Percentiles rank a stretch among this genome's conserved stretches.
Evolutionary conservation across 2,329 filamentous ascomycete species (phyloP).

Genomic region (Trichothecium sympodiale): DNA sequence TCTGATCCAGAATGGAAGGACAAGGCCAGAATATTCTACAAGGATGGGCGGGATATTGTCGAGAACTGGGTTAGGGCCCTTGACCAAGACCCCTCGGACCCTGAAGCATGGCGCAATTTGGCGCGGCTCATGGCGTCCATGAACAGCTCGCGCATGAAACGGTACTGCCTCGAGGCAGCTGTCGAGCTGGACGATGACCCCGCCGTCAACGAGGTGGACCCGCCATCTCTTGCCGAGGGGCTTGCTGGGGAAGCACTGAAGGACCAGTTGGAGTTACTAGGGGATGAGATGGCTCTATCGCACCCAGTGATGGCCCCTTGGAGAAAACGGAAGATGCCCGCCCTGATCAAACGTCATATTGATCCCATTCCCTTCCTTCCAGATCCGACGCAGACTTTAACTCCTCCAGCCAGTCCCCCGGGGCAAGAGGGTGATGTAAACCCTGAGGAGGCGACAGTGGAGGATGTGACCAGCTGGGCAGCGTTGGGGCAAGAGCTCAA

Average conservation of each 20-base stretch:
- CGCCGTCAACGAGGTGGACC: constrained; percentile 48
- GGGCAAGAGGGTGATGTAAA: constrained; percentile 9
- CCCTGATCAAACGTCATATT: constrained; percentile 38
- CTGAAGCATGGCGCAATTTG: constrained; percentile 51
- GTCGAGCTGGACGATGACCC: constrained; percentile 59
- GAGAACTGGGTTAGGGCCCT: constrained; percentile 47
- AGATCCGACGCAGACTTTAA: constrained; percentile 32
- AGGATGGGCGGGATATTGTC: constrained; percentile 29
- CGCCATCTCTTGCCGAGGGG: constrained; percentile 50
- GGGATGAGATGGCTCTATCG: constrained; percentile 43
- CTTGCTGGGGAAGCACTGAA: constrained; percentile 53
- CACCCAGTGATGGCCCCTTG: constrained; percentile 52
- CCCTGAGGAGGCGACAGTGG: constrained; percentile 10
- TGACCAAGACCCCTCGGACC: constrained; percentile 55
- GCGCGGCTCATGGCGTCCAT: constrained; percentile 48
- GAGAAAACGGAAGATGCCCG: constrained; percentile 37
- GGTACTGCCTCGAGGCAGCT: constrained; percentile 55
- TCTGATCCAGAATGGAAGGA: constrained; percentile 40
- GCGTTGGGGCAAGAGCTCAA: constrained; percentile 22
- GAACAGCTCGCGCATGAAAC: constrained; percentile 42
- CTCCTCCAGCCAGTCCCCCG: constrained; percentile 12
- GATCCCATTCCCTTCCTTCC: constrained; percentile 55
- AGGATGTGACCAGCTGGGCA: constrained; percentile 19
- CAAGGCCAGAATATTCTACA: constrained; percentile 15
- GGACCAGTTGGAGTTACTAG: constrained; percentile 38